A percentile compares a stretch with the other conserved stretches of the same genome.
phyloP scores from a whole-genome alignment of 2,329 filamentous ascomycete genomes.

The Arthroderma sp. region DNA sequence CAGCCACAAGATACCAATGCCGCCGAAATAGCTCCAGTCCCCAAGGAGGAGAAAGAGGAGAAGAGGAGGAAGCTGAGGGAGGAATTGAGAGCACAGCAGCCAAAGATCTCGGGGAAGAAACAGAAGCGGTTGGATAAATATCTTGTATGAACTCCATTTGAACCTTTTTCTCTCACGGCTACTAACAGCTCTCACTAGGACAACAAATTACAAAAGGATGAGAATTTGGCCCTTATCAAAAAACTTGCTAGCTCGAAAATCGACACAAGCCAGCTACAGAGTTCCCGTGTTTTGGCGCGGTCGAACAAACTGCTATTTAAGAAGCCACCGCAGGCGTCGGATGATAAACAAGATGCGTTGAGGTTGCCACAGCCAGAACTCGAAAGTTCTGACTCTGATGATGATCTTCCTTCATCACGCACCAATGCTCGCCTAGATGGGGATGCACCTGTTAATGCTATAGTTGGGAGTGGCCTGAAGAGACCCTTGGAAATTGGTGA shows the following conservation, averaged over 20 bases:
- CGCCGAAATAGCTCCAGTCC: slow-evolving; percentile 32
- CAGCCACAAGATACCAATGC: slow-evolving; percentile 37
- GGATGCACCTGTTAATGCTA: slow-evolving; percentile 2
- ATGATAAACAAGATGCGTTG: neutral
- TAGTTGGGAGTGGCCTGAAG: slow-evolving; percentile 66
- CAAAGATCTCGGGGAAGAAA: slow-evolving; percentile 52
- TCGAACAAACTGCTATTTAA: slow-evolving; percentile 48
- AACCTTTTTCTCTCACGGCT: neutral
- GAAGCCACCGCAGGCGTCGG: neutral
- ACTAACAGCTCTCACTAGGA: slow-evolving; percentile 40
- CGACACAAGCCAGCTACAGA: slow-evolving; percentile 70
- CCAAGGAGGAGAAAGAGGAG: slow-evolving; percentile 43
- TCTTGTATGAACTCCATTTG: slow-evolving; percentile 38
- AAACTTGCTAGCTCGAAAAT: slow-evolving; percentile 61
- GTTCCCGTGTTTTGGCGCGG: slow-evolving; percentile 64
- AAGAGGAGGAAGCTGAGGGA: slow-evolving; percentile 42
- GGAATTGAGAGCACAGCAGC: slow-evolving; percentile 42
- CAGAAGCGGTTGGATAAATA: slow-evolving; percentile 58
- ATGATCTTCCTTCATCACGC: slow-evolving; percentile 41
- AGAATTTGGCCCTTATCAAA: slow-evolving; percentile 70
- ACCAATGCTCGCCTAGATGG: neutral
- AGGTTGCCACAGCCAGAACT: neutral
- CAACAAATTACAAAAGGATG: slow-evolving; percentile 86
- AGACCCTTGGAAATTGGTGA: slow-evolving; percentile 70
- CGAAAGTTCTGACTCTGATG: slow-evolving; percentile 27